These are phyloP conservation scores for Scutellaria barbata DNA, from an alignment of 257 asterid species.

Conservation along the genomic window DNA sequence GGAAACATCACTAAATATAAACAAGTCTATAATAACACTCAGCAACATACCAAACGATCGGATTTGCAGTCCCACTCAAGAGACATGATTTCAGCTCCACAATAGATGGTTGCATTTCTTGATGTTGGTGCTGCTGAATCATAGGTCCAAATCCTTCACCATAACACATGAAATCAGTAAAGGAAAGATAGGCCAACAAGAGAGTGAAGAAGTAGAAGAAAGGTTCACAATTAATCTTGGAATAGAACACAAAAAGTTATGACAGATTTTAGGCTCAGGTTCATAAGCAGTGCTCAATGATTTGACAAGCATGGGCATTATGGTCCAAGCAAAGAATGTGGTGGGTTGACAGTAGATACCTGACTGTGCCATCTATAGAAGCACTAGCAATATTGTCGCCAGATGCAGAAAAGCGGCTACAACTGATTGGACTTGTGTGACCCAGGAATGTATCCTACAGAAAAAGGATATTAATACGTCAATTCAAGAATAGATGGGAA, in stretches of 20 bases:
- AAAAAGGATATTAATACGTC: slow-evolving; percentile 29
- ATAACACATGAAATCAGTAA: slow-evolving; percentile 32
- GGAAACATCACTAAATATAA: slow-evolving; percentile 24
- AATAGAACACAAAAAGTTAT: slow-evolving; percentile 12
- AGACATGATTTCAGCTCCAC: slow-evolving; percentile 95
- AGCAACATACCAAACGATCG: slow-evolving; percentile 81
- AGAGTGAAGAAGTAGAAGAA: not conserved
- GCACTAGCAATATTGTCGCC: slow-evolving; percentile 98
- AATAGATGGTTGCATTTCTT: slow-evolving; percentile 95
- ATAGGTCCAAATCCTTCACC: slow-evolving; percentile 92
- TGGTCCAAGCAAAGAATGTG: slow-evolving; percentile 3
- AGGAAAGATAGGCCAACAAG: slow-evolving; percentile 1
- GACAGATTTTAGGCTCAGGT: slow-evolving; percentile 1
- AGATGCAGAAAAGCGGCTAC: slow-evolving; percentile 92
- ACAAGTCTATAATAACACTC: slow-evolving; percentile 9
- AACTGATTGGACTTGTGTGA: slow-evolving; percentile 94
- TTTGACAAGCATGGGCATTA: not conserved
- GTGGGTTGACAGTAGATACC: slow-evolving; percentile 48
- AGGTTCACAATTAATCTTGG: slow-evolving; percentile 15
- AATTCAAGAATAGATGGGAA: not conserved
- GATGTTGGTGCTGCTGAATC: slow-evolving; percentile 80
- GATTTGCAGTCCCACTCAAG: slow-evolving; percentile 99
- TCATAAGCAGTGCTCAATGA: slow-evolving; percentile 3
- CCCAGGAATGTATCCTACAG: slow-evolving; percentile 91
- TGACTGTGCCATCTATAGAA: slow-evolving; percentile 94